Evolutionary conservation across 176 grass and related monocot genomes (phyloP), one percentile per base, ranked within the genome.

Genomic region (Raddia distichophylla): DNA sequence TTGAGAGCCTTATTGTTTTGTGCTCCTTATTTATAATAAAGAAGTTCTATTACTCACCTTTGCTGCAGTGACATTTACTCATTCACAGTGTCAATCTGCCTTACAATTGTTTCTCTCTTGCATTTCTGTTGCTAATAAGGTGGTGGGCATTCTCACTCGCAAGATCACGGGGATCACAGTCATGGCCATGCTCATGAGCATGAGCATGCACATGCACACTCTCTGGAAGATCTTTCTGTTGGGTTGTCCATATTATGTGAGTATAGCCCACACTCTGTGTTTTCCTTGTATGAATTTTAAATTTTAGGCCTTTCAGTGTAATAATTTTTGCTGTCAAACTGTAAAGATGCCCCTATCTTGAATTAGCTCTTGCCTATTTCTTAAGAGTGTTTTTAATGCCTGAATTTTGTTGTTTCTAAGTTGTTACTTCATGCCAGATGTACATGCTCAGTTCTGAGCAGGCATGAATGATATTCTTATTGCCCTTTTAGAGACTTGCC

Each of bases 221-320:
- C 93, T 82, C 82, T 99, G 61, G 80, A 95, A 90, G 96, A 99
- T 83, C 96, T 99, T 78, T 99, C 93, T 91, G 78, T 91, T 47
- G 96, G 96, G 16, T 61, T 99, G 63, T 99, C 96, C 74, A 73
- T 99, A 75, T 81, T 99, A 83, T 93, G 96, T 99, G 82, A 95
- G 96, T 93, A 84, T 86, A 75, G 52, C 79, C 12, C 22, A 27
- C 64, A 77, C n/a, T 57, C 27, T 32, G 16, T 46, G 8, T 69
- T 82, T 87, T 40, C 5, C 5, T 66, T 12, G 58, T 22, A 46
- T 54, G 19, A 18, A 27, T 67, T 55, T 68, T 65, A 60, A 46
- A 15, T 74, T 4, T 9, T 58, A 44, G 17, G 54, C 27, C 27
- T 57, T 69, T 75, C 48, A 20, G 14, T 7, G 1, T 73, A 17